Base-by-base conservation (phyloP, 306 rosid genomes). In the Pterocarpus macrocarpus region DNA sequence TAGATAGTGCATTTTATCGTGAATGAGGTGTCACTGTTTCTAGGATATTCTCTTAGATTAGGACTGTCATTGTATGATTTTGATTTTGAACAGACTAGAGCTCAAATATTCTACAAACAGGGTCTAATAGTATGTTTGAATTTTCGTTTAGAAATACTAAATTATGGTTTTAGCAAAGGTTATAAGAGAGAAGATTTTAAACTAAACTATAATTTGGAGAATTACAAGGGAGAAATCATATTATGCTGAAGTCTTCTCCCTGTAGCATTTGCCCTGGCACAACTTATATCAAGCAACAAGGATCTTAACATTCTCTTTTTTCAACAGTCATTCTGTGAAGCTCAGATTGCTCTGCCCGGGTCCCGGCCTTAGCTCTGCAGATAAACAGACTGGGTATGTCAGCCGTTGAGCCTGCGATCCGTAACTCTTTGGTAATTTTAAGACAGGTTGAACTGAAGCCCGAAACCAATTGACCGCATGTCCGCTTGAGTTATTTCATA, bases 21-120 rank as follows among this genome's bases (percentile, higher is more conserved):
- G 65, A 50, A 65, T 61, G 70, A 75, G 34, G 58, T 52, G 64
- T 50, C 81, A 50, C 6, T 76, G 41, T 64, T 50, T 59, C 5
- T 30, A 28, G n/a, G 38, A 30, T 59, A 8, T 59, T 59, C 7
- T 50, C 33, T 49, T 64, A 56, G 65, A 66, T 36, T 22, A 30
- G 65, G 81, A 52, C 5, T 77, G 50, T 56, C 58, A 67, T 56
- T 47, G 5, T 76, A 49, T 45, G 3, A n/a, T 76, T 43, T 43
- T 38, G 43, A 4, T 43, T 22, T 22, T 22, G 28, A 22, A 22
- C 28, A 22, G 28, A 22, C 28, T 22, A 22, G 28, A 22, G 28
- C 28, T 22, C 0, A 22, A 22, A 0, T 22, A 22, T 22, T 22
- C 28, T 22, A 22, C 28, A 22, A 22, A 22, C 28, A 22, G 28